Conservation (phyloP, 352 stramenopile species). For the Discostella stelligera region DNA sequence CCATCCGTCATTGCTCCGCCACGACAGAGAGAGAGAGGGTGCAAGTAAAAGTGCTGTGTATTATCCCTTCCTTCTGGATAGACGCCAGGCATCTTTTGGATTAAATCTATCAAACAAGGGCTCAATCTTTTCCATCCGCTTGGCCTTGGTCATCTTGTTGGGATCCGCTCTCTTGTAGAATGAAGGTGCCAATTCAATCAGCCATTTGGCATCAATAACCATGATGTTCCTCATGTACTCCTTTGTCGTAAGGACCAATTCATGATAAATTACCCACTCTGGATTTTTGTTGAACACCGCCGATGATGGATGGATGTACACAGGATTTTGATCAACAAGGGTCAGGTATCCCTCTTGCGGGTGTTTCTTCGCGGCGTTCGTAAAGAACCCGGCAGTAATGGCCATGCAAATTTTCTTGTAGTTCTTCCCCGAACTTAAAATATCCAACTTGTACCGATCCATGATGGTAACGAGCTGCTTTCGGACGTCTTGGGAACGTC, state of each 20-base stretch:
- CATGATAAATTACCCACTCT: conserved; percentile 98
- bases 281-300: conserved; percentile 99
- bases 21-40: not conserved
- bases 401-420: conserved; percentile 97
- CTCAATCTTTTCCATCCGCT: conserved; percentile 99
- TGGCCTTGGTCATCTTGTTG: conserved; percentile 96
- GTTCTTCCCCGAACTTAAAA: conserved; percentile 93
- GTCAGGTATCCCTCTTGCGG: conserved; percentile 98
- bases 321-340: conserved; percentile 96
- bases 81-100: conserved; percentile 93
- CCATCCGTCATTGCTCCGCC: no score
- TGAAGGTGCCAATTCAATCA: conserved; percentile 92
- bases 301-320: conserved; percentile 98
- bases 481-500: conserved; percentile 95
- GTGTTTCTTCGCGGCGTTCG: conserved; percentile 98
- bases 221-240: conserved; percentile 99
- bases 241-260: conserved; percentile 93
- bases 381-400: conserved; percentile 98
- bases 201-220: conserved; percentile 99
- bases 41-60: not conserved
- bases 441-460: conserved; percentile 97
- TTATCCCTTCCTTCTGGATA: conserved; percentile 93
- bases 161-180: conserved; percentile 97
- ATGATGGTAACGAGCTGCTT: conserved; percentile 99
- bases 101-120: conserved; percentile 98